Base-by-base conservation (phyloP, 192 early-diverging fungal species). In the Pilobolus umbonatus region DNA sequence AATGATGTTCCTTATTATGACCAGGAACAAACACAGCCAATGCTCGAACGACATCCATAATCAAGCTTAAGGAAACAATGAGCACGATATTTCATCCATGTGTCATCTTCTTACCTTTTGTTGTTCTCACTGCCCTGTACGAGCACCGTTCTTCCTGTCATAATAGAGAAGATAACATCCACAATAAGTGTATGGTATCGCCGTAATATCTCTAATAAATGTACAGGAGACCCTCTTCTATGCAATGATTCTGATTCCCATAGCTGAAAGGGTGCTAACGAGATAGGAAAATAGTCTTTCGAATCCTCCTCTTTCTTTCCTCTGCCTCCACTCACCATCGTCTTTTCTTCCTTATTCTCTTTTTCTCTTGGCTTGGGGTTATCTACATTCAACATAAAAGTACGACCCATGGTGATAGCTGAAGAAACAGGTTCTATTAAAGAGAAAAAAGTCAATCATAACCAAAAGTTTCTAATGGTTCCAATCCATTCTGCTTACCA, bases 21-120 rank as follows among this genome's bases (percentile, higher is more conserved):
- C 70, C 70, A 15, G 64, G 64, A 17, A 72, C 70, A 42, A 72
- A 72, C 2, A 65, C 44, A 8, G 60, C 43, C 15, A 72, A 45
- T 5, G 57, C 64, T n/a, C 53, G 24, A 17, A 72, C 64, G 11
- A 72, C 51, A 12, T 52, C 31, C 30, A 60, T 48, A 19, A 64
- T 47, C 15, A 57, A 40, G 22, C 68, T 69, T n/a, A n/a, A n/a
- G n/a, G n/a, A n/a, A n/a, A n/a, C n/a, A n/a, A n/a, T n/a, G n/a
- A n/a, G n/a, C n/a, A n/a, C n/a, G n/a, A n/a, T 22, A 25, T 28
- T 57, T 57, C 12, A 14, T 14, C n/a, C 17, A 8, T 24, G 12
- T 25, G 17, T 30, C 15, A 24, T n/a, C 5, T 38, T 21, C 55
- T 22, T 40, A 48, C 46, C 45, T 40, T 58, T 60, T 51, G 22